phyloP scores from a whole-genome alignment of 2,329 filamentous ascomycete species.

The Metarhizium rileyi region DNA sequence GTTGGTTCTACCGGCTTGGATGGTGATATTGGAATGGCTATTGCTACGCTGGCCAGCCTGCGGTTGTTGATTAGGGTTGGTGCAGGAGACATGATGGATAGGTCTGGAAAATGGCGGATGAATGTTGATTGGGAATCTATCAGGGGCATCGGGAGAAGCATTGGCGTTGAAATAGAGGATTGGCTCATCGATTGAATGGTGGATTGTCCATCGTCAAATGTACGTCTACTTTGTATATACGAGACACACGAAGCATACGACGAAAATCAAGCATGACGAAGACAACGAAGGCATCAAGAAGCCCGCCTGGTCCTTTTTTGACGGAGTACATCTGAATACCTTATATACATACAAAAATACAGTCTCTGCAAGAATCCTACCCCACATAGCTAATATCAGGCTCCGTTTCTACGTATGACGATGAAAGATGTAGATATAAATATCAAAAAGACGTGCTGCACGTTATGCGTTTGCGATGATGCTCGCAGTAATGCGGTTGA shows the following conservation, averaged over 20 bases:
- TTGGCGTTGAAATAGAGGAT: constrained; percentile 71
- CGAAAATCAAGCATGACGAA: background rate
- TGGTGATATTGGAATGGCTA: constrained; percentile 50
- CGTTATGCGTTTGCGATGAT: background rate
- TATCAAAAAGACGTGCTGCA: background rate
- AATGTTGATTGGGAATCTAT: constrained; percentile 73
- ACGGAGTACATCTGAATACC: too few species aligned
- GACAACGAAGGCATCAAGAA: too few species aligned
- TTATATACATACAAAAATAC: too few species aligned
- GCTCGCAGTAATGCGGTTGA: background rate
- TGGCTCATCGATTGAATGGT: constrained; percentile 54
- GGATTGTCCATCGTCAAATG: background rate
- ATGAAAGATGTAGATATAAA: background rate
- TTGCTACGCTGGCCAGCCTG: constrained; percentile 65
- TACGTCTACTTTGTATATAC: background rate
- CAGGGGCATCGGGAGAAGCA: constrained; percentile 56
- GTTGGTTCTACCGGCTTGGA: constrained; percentile 30
- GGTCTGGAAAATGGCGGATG: constrained; percentile 65
- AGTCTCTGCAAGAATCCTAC: background rate
- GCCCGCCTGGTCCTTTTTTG: too few species aligned
- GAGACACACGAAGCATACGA: background rate
- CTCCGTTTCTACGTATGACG: background rate
- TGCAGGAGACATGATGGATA: constrained; percentile 54
- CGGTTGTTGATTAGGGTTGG: constrained; percentile 58
- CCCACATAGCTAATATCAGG: background rate